Evolutionary conservation across 164 flowering plant species (phyloP).

Genomic region (Sedum album): DNA sequence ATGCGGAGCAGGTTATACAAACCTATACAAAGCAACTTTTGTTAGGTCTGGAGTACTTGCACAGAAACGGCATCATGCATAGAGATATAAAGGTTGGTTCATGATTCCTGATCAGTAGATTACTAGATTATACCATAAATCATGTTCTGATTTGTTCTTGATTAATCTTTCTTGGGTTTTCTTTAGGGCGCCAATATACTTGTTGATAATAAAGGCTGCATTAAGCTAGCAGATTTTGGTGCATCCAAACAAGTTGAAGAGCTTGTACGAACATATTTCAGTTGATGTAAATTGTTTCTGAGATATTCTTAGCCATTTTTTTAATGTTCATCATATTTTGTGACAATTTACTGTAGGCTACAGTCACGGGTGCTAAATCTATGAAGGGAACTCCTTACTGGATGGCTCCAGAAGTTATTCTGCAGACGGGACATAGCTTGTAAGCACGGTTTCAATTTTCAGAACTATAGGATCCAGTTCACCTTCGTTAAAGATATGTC

Average conservation of each 20-base stretch:
- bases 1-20: constrained; percentile 62
- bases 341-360: constrained; percentile 46
- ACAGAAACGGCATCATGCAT: constrained; percentile 85
- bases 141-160: background rate
- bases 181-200: constrained; percentile 93
- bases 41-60: constrained; percentile 85
- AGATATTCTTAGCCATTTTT: background rate
- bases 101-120: background rate
- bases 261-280: constrained; percentile 40
- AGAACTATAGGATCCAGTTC: background rate
- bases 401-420: constrained; percentile 99
- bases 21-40: constrained; percentile 82
- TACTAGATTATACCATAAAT: background rate
- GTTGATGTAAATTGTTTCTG: constrained; percentile 8
- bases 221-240: constrained; percentile 98
- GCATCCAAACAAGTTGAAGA: constrained; percentile 97
- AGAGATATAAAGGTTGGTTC: constrained; percentile 80
- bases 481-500: background rate
- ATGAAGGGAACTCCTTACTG: constrained; percentile 99
- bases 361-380: constrained; percentile 87
- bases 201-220: constrained; percentile 92
- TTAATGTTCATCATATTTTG: background rate
- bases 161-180: background rate
- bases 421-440: constrained; percentile 96
- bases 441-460: constrained; percentile 26